Evolutionary conservation across 108 stramenopile genomes (phyloP).

Genomic region (Skeletonema potamos): DNA sequence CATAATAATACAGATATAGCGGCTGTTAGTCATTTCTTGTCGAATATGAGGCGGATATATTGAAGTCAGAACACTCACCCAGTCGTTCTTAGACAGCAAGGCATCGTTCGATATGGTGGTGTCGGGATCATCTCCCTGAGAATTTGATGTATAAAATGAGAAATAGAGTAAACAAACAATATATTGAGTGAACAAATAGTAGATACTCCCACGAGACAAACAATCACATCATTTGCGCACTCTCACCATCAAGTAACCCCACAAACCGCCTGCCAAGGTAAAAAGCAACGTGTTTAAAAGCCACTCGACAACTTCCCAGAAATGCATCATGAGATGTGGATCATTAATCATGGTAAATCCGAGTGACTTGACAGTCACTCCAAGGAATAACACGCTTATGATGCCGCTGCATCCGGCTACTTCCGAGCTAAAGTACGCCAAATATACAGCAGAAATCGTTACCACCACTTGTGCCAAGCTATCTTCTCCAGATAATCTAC

Average conservation of each 20-base stretch:
- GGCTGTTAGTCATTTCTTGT: neutral
- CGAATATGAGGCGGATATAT: neutral
- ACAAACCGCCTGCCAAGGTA: slow-evolving; percentile 51
- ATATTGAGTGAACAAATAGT: too few species aligned
- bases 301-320: slow-evolving; percentile 82
- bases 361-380: slow-evolving; percentile 58
- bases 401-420: slow-evolving; percentile 66
- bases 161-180: too few species aligned
- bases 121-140: neutral
- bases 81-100: neutral
- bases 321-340: slow-evolving; percentile 63
- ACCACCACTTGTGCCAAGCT: slow-evolving; percentile 79
- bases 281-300: slow-evolving; percentile 92
- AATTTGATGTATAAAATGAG: too few species aligned
- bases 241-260: neutral
- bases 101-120: neutral
- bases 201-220: too few species aligned
- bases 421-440: slow-evolving; percentile 80
- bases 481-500: slow-evolving; percentile 63
- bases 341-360: slow-evolving; percentile 70
- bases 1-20: neutral
- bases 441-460: slow-evolving; percentile 78
- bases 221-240: too few species aligned
- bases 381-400: slow-evolving; percentile 70
- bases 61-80: neutral